phyloP scores from a whole-genome alignment of 371 early-diverging fungal species.

The Fennellomyces sp. region DNA sequence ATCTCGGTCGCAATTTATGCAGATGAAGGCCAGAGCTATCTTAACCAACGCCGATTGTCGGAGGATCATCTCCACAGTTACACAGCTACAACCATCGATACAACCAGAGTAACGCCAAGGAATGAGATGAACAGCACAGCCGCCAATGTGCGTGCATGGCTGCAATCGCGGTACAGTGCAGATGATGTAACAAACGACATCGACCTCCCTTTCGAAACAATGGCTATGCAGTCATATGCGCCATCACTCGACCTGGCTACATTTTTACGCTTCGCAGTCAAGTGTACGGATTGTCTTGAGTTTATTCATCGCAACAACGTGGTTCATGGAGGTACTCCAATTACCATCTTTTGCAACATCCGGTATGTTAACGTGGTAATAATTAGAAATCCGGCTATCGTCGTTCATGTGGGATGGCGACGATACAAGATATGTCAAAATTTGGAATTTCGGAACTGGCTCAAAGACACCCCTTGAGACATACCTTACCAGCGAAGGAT shows the following conservation, averaged over 20 bases:
- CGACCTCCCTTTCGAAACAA: slow-evolving; percentile 22
- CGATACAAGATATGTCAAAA: slow-evolving; percentile 35
- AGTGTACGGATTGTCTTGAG: slow-evolving; percentile 45
- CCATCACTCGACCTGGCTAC: slow-evolving; percentile 36
- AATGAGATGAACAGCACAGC: neutral
- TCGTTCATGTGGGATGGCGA: slow-evolving; percentile 47
- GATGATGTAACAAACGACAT: neutral
- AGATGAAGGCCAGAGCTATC: slow-evolving; percentile 32
- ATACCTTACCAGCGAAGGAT: slow-evolving; percentile 47
- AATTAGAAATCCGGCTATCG: too few species aligned
- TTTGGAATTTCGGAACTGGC: slow-evolving; percentile 45
- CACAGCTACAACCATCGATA: neutral
- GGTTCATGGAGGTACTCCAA: slow-evolving; percentile 42
- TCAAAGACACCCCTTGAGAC: slow-evolving; percentile 32
- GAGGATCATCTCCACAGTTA: neutral
- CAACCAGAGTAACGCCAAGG: neutral
- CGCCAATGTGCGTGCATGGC: neutral
- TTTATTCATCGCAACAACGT: slow-evolving; percentile 48
- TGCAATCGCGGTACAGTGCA: neutral
- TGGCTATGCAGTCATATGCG: slow-evolving; percentile 9
- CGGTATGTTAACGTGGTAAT: too few species aligned
- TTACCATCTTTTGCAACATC: too few species aligned
- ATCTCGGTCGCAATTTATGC: slow-evolving; percentile 38
- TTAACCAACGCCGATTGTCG: neutral
- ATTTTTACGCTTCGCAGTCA: slow-evolving; percentile 49